Evolutionary conservation across 306 rosid species (phyloP).

Genomic region (Malus fusca): DNA sequence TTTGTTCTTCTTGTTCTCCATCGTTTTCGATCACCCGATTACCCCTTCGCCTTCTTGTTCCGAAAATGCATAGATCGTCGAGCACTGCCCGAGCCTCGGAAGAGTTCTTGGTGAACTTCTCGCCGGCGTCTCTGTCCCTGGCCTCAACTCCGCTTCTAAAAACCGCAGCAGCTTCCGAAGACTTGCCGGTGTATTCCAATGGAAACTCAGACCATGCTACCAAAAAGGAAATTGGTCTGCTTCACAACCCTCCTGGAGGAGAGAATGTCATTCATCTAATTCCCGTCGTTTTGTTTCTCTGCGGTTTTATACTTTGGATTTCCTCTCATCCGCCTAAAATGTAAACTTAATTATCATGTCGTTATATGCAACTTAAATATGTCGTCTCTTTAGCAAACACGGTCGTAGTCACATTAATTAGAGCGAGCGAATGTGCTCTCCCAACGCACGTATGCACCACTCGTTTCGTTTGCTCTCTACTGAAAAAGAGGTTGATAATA

Average conservation of each 20-base stretch:
- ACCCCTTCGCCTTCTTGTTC: background rate
- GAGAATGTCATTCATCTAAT: constrained; percentile 59
- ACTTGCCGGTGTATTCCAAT: constrained; percentile 36
- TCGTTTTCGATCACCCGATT: background rate
- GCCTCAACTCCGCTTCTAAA: constrained; percentile 22
- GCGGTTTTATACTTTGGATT: constrained; percentile 69
- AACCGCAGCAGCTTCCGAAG: constrained; percentile 20
- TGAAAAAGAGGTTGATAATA: background rate
- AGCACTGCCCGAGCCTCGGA: constrained; percentile 31
- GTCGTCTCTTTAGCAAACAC: background rate
- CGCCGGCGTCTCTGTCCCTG: background rate
- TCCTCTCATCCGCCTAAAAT: constrained; percentile 32
- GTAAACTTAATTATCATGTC: background rate
- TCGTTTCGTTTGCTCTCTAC: background rate
- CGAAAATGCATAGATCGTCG: constrained; percentile 30
- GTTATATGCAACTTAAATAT: background rate
- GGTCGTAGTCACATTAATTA: too few species aligned
- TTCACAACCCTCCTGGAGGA: constrained; percentile 13
- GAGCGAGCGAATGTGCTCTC: too few species aligned
- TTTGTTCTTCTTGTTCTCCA: background rate
- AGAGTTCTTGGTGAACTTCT: constrained; percentile 28
- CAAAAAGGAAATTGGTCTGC: constrained; percentile 38
- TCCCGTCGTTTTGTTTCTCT: constrained; percentile 52
- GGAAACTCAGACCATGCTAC: constrained; percentile 13
- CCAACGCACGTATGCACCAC: background rate